These are phyloP conservation scores for Tolypocladium tropicale DNA, from an alignment of 2,329 filamentous ascomycete species.

Conservation along the genomic window DNA sequence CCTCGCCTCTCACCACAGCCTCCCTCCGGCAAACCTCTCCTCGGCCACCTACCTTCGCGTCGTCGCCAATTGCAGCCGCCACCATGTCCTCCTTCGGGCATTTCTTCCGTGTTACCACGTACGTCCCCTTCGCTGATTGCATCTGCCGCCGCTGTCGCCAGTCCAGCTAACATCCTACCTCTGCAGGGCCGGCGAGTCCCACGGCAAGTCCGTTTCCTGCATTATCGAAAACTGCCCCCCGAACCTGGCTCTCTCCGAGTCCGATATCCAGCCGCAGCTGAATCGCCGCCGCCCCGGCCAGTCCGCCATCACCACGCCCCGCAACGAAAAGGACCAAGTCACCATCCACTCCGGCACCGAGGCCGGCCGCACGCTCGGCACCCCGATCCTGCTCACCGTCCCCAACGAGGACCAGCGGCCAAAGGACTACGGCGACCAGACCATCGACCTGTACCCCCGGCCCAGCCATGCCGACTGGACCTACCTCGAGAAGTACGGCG, in stretches of 20 bases:
- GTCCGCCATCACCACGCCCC: slow-evolving; percentile 78
- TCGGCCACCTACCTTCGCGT: background rate
- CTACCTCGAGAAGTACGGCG: slow-evolving; percentile 72
- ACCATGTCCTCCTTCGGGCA: slow-evolving; percentile 83
- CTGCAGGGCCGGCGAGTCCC: slow-evolving; percentile 52
- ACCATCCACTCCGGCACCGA: slow-evolving; percentile 91
- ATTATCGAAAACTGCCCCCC: slow-evolving; percentile 92
- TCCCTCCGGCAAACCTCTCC: background rate
- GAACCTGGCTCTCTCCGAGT: slow-evolving; percentile 73
- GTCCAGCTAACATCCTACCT: slow-evolving; percentile 50
- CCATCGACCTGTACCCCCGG: slow-evolving; percentile 85
- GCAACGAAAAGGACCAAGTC: slow-evolving; percentile 85
- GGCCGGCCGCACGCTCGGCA: slow-evolving; percentile 79
- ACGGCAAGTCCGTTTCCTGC: slow-evolving; percentile 86
- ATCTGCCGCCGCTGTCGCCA: slow-evolving; percentile 23
- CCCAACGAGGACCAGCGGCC: slow-evolving; percentile 89
- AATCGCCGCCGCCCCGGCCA: slow-evolving; percentile 84
- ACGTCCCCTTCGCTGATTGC: slow-evolving; percentile 53
- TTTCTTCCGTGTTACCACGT: slow-evolving; percentile 76
- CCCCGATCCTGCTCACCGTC: slow-evolving; percentile 79
- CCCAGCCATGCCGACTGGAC: slow-evolving; percentile 91
- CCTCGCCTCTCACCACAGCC: background rate
- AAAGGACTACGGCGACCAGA: slow-evolving; percentile 79
- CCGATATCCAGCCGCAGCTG: slow-evolving; percentile 90
- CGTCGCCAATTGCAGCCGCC: slow-evolving; percentile 4